Percentiles rank a stretch among this genome's conserved stretches.
Evolutionary conservation across 345 rosid species (phyloP).

Genomic region (Microthlaspi erraticum): DNA sequence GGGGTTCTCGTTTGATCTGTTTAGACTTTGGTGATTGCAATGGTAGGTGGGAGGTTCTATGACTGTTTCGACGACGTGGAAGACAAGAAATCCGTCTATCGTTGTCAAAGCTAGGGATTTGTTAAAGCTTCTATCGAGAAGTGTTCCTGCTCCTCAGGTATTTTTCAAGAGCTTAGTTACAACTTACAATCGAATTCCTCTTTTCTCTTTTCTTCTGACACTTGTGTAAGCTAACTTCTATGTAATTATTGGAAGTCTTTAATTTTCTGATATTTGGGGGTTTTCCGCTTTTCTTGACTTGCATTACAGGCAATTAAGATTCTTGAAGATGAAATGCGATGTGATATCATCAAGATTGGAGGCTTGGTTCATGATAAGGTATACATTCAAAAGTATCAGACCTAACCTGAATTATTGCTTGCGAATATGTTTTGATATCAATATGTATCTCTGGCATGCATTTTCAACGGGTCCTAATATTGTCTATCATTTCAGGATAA

Average conservation of each 20-base stretch:
- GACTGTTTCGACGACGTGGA: constrained; percentile 87
- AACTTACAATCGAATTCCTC: too few species aligned
- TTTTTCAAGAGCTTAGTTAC: too few species aligned
- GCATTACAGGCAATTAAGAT: constrained; percentile 73
- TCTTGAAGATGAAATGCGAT: constrained; percentile 80
- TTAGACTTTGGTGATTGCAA: constrained; percentile 1
- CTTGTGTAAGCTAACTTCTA: background rate
- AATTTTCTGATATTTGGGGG: constrained; percentile 1
- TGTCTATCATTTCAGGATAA: constrained; percentile 63
- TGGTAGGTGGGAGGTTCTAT: constrained; percentile 86
- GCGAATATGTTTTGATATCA: background rate
- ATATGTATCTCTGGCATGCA: background rate
- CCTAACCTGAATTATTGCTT: background rate
- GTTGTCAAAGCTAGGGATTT: constrained; percentile 88
- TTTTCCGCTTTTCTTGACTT: constrained; percentile 24
- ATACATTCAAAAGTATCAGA: background rate
- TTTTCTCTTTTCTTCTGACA: too few species aligned
- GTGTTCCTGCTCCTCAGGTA: constrained; percentile 98
- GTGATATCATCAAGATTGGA: constrained; percentile 88
- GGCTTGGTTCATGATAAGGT: constrained; percentile 87
- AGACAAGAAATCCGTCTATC: constrained; percentile 88
- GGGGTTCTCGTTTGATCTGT: background rate
- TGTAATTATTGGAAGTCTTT: constrained; percentile 8
- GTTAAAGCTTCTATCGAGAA: constrained; percentile 83
- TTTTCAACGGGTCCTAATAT: constrained; percentile 19